Evolutionary conservation across 352 stramenopile genomes (phyloP), one percentile per base, ranked within the genome.

Genomic region (Globisporangium viniferum): DNA sequence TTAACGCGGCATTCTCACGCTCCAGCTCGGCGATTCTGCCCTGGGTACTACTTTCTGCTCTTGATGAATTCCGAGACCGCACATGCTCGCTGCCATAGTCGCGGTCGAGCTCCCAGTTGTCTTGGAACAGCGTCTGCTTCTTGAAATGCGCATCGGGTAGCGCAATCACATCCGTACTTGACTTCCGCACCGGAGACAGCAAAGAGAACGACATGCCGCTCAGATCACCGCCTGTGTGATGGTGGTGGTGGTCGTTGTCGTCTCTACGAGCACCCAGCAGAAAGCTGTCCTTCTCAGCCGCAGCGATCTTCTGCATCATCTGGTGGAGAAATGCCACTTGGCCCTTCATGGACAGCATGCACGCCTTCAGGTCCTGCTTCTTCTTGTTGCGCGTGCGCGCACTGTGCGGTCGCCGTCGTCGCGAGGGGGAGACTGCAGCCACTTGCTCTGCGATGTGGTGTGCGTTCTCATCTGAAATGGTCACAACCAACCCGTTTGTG

Each of bases 261-360:
- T 2, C 39, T 20, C 39, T 46, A 6, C 29, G 27, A 6, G 33
- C 8, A 12, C n/a, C 27, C 20, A 48, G 31, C 2, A 57, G 27
- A 20, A 59, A 27, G 7, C 46, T 41, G n/a, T 69, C 57, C 27
- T 66, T 67, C 35, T 62, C 51, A 24, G 20, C 51, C 3, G 41
- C 8, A 14, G 22, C 41, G 33, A 69, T 62, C 15, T 46, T 53
- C 36, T 62, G 39, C 41, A 72, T 51, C 59, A 72, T 41, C 5
- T 62, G 24, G 18, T 72, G 67, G 12, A 72, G 39, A 46, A 72
- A 72, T 18, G 46, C 59, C 49, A 72, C 59, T 44, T 72, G 67
- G 1, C 59, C 61, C 35, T 68, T 72, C 67, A 72, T 72, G 35
- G 67, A 72, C 51, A 63, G 41, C 59, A 72, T 62, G 53, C 67